Base-by-base conservation (phyloP, 2,329 filamentous ascomycete species). In the Exophiala spinifera region DNA sequence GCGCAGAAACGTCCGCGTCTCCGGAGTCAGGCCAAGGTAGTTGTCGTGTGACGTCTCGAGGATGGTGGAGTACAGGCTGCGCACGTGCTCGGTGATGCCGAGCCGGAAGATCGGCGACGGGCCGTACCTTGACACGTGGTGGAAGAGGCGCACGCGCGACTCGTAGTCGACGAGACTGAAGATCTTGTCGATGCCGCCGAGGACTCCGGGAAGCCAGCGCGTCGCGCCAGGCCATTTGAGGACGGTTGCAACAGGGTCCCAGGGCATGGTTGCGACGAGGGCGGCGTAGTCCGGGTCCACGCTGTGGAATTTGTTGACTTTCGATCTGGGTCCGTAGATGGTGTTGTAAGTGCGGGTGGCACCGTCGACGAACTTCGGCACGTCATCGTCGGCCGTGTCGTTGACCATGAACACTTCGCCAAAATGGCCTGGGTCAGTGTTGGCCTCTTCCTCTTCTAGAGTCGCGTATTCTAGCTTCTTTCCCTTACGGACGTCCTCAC, bases 101-200 rank as follows among this genome's bases (percentile, higher is more conserved):
- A 36, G 40, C 4, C 57, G 44, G 19, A 60, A 51, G 46, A 60
- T 49, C 3, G 57, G 57, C 10, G 54, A 49, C 14, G 57, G 57
- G n/a, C 57, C 57, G 31, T 56, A 60, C 21, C 49, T 55, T 4
- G 45, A 48, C 13, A 60, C 43, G 28, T 60, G 55, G 33, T 60
- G 57, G 46, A 60, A 60, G 6, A 60, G 51, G 8, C 57, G 55
- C 1, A 51, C 49, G 23, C 57, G 57, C 5, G 44, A 55, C 37
- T 57, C 57, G 6, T 50, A 21, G 49, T 60, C 57, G 21, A 49
- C 57, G 17, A 60, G 28, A 37, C 51, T 56, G 15, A 60, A 21
- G 15, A 57, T 55, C 28, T 50, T 45, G 46, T 60, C 57, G 45
- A 60, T 7, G 34, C 23, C 49, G 39, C 49, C 44, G 15, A 60